Percentiles rank a stretch among this genome's conserved stretches.
Evolutionary conservation across 1,284 basidiomycete species (phyloP).

Genomic region (Caloboletus inedulis): DNA sequence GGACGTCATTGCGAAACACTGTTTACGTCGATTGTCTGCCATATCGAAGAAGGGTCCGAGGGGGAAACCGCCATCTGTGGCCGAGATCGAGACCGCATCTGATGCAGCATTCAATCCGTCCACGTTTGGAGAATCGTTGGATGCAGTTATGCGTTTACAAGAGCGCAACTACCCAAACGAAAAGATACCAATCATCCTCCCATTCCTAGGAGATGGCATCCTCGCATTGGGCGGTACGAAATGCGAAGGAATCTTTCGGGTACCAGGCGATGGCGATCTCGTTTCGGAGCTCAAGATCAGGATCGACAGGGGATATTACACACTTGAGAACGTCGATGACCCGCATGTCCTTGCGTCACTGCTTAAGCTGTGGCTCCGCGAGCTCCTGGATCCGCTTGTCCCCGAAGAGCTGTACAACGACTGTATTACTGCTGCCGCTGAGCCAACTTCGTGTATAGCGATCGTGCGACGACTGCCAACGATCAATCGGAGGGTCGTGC

Average conservation of each 20-base stretch:
- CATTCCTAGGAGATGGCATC: conserved; percentile 88
- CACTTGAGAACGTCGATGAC: conserved; percentile 81
- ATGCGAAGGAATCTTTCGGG: conserved; percentile 86
- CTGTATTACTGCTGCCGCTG: conserved; percentile 67
- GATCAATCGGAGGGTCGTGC: conserved; percentile 77
- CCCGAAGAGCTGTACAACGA: conserved; percentile 87
- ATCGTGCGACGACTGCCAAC: conserved; percentile 77
- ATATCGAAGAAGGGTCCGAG: conserved; percentile 80
- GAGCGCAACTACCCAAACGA: conserved; percentile 79
- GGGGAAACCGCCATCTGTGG: conserved; percentile 73
- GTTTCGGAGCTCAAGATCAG: conserved; percentile 83
- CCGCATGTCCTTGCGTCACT: conserved; percentile 85
- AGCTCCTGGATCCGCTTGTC: conserved; percentile 84
- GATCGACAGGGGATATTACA: conserved; percentile 89
- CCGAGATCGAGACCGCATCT: conserved; percentile 87
- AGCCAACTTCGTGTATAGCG: conserved; percentile 65
- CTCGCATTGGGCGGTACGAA: conserved; percentile 81
- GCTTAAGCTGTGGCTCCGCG: conserved; percentile 89
- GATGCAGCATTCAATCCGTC: conserved; percentile 93
- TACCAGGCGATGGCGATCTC: conserved; percentile 83
- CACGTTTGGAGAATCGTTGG: conserved; percentile 86
- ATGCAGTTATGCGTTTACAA: conserved; percentile 79
- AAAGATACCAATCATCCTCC: conserved; percentile 86
- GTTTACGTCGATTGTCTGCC: conserved; percentile 64
- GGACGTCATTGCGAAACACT: conserved; percentile 87